These are phyloP conservation scores for Chrysophaeum taylorii DNA, from an alignment of 352 stramenopile species.

Conservation along the genomic window DNA sequence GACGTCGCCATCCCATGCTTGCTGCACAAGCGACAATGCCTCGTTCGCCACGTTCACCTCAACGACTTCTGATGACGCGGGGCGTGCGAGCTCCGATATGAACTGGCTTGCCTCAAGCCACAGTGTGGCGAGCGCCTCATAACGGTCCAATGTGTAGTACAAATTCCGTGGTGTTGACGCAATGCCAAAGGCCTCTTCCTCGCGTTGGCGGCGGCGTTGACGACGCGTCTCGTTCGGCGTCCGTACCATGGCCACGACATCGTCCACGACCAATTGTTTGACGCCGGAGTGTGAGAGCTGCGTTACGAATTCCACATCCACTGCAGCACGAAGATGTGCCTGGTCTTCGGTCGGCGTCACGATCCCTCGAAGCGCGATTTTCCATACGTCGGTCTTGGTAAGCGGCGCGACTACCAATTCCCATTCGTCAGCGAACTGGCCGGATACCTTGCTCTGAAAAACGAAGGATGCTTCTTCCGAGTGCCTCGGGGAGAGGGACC, in stretches of 20 bases:
- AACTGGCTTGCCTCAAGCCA: too few relatives aligned
- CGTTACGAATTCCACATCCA: not conserved
- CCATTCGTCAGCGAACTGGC: constrained; percentile 16
- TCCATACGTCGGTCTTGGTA: not conserved
- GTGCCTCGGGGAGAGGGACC: constrained; percentile 8
- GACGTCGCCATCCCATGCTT: constrained; percentile 11
- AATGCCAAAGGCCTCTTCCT: not conserved
- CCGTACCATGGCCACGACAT: constrained; percentile 4
- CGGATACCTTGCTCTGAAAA: constrained; percentile 5
- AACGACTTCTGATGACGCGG: too few relatives aligned
- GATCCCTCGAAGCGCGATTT: constrained; percentile 10
- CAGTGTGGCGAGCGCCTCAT: not conserved
- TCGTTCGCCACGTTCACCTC: too few relatives aligned
- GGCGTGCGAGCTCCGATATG: too few relatives aligned
- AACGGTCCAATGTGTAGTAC: not conserved
- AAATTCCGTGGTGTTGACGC: not conserved
- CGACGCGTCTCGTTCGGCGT: not conserved
- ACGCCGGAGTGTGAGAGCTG: not conserved
- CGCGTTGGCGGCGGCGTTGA: too few relatives aligned
- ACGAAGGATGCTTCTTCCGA: not conserved
- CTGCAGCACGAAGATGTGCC: not conserved
- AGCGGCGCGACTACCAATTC: not conserved
- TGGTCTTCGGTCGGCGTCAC: not conserved
- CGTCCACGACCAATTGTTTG: not conserved
- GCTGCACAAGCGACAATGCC: not conserved